A percentile compares a stretch with the other conserved stretches of the same genome.
Evolutionary conservation across 371 early-diverging fungal species (phyloP).

Genomic region (Blakeslea trispora): DNA sequence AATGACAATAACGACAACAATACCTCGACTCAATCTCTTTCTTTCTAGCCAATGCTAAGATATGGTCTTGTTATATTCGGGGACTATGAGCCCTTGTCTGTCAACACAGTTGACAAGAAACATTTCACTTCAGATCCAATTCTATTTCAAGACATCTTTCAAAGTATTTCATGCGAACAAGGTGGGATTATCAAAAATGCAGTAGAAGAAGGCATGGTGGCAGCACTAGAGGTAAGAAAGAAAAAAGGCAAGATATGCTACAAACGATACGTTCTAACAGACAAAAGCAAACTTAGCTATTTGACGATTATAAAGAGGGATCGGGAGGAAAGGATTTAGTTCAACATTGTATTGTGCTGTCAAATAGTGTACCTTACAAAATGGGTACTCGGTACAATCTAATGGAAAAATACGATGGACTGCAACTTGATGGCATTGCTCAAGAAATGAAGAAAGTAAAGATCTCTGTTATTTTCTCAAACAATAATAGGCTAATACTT

Average conservation of each 20-base stretch:
- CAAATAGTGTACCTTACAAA: conserved; percentile 55
- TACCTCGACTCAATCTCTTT: no score
- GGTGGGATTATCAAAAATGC: conserved; percentile 68
- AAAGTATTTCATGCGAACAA: conserved; percentile 50
- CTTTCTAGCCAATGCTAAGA: conserved; percentile 53
- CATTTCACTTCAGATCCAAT: conserved; percentile 57
- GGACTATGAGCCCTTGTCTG: conserved; percentile 64
- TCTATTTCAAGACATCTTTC: conserved; percentile 55
- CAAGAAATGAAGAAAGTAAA: conserved; percentile 58
- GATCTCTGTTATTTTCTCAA: not conserved
- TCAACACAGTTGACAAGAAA: conserved; percentile 57
- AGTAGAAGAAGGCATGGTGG: conserved; percentile 63
- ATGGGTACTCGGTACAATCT: conserved; percentile 52
- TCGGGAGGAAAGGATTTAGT: conserved; percentile 44
- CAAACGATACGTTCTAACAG: no score
- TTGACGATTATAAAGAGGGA: conserved; percentile 56
- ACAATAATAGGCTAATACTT: not conserved
- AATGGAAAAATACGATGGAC: conserved; percentile 52
- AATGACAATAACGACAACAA: no score
- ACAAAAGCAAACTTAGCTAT: no score
- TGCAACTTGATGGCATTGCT: conserved; percentile 39
- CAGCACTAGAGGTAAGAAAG: conserved; percentile 69
- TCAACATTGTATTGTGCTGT: conserved; percentile 57
- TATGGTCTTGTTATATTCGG: conserved; percentile 68
- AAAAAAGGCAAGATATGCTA: no score